Base-by-base conservation (phyloP, 2,329 filamentous ascomycete species). In the Pseudogymnoascus sp. region DNA sequence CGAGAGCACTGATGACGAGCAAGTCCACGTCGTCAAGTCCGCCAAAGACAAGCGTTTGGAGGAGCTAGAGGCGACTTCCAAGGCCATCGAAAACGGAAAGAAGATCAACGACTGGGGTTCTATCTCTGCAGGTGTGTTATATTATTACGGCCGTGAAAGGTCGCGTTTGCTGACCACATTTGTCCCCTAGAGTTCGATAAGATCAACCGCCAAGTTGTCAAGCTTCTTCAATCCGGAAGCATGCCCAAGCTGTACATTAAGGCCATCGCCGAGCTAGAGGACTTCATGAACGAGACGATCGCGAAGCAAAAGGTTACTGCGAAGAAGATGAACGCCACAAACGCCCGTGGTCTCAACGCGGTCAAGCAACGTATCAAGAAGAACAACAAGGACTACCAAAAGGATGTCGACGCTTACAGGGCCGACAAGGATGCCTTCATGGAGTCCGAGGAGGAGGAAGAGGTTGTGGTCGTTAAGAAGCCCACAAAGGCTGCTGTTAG, bases 301-400 rank as follows among this genome's bases (percentile, higher is more conserved):
- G 86, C 92, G 70, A 97, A 97, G 83, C 90, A 96, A 74, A 99
- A 99, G 81, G 89, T 95, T 68, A 89, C 90, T 2, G 86, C 88
- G 65, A 97, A 97, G 86, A 97, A 97, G 84, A 96, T 97, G 92
- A 99, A 96, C 79, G 92, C 92, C 65, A 94, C 88, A 72, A 95
- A 93, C 73, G 89, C 92, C 67, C 90, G 92, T 77, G 92, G 92
- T 71, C 84, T 99, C 71, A 99, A 97, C 75, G 91, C 92, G 65
- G 90, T 97, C 72, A 96, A 97, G 79, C 94, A 99, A 77, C 92
- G 92, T 79, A 91, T 99, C 80, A 92, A 93, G 85, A 97, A 97
- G 85, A 93, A 93, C 79, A 96, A 93, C 83, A 95, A 96, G 79
- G 93, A 97, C 66, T 93, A 93, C 78, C 85, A 90, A 72, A 80